phyloP scores from a whole-genome alignment of 306 rosid species.

The Delonix regia region DNA sequence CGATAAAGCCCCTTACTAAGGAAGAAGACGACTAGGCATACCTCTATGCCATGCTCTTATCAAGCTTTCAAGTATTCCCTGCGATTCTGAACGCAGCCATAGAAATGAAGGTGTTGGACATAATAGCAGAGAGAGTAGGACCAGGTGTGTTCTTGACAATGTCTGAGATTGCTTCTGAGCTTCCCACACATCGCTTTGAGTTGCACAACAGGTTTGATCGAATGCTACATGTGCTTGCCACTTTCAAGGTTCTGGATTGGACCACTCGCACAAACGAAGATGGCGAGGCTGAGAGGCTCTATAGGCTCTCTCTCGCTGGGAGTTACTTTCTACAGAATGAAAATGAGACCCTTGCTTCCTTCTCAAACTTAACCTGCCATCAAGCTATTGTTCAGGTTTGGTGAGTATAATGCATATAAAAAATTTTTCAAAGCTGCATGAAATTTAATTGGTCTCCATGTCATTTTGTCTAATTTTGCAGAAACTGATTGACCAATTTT shows the following conservation, averaged over 20 bases:
- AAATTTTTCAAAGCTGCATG: too few species aligned
- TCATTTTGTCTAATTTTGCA: too few species aligned
- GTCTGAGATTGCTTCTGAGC: slow-evolving; percentile 21
- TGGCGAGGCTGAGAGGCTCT: slow-evolving; percentile 29
- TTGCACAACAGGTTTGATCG: slow-evolving; percentile 9
- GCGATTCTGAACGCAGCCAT: slow-evolving; percentile 26
- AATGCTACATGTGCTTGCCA: slow-evolving; percentile 29
- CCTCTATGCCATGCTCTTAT: slow-evolving; percentile 28
- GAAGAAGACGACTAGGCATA: slow-evolving; percentile 36
- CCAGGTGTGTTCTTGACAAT: background rate
- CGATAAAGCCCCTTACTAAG: background rate
- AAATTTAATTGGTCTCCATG: too few species aligned
- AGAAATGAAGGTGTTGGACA: slow-evolving; percentile 35
- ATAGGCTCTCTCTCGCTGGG: slow-evolving; percentile 23
- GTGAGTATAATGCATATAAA: background rate
- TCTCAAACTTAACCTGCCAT: slow-evolving; percentile 1
- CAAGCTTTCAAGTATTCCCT: slow-evolving; percentile 17
- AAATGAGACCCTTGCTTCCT: slow-evolving; percentile 2
- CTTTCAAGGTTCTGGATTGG: slow-evolving; percentile 20
- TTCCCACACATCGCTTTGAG: slow-evolving; percentile 14
- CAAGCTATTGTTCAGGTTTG: slow-evolving; percentile 1
- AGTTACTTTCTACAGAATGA: slow-evolving; percentile 16
- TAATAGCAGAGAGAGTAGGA: background rate
- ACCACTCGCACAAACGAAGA: background rate
- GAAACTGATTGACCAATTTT: too few species aligned